Percentiles rank a stretch among this genome's conserved stretches.
phyloP scores from a whole-genome alignment of 2,329 filamentous ascomycete genomes.

The Phoma herbarum region DNA sequence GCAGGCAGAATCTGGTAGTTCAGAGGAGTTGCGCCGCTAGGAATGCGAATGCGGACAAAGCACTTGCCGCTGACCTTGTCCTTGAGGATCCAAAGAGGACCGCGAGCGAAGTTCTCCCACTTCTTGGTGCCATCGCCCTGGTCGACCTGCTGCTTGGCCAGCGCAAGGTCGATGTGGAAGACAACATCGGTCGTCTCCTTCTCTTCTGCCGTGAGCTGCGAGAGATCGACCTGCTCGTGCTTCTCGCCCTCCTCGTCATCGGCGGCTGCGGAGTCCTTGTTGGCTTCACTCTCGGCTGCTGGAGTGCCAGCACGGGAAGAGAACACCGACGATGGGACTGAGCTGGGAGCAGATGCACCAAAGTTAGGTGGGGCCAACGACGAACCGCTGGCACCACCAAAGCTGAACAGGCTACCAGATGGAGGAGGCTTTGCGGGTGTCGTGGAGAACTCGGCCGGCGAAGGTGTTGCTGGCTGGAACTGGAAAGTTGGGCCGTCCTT shows the following conservation, averaged over 20 bases:
- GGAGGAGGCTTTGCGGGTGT: conserved; percentile 40
- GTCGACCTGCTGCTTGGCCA: conserved; percentile 42
- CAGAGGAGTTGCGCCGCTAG: conserved; percentile 42
- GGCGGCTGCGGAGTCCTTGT: conserved; percentile 37
- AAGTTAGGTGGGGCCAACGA: conserved; percentile 35
- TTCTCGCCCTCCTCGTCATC: conserved; percentile 44
- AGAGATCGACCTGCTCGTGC: conserved; percentile 42
- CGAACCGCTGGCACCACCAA: conserved; percentile 28
- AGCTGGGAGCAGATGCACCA: conserved; percentile 31
- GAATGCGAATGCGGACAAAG: conserved; percentile 45
- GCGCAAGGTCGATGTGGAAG: conserved; percentile 41
- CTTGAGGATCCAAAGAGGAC: conserved; percentile 49
- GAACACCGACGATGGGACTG: conserved; percentile 40
- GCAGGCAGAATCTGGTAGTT: conserved; percentile 46
- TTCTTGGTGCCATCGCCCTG: conserved; percentile 35
- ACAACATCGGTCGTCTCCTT: conserved; percentile 42
- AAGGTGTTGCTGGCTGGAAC: conserved; percentile 41
- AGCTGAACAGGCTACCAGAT: conserved; percentile 33
- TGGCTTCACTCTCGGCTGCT: conserved; percentile 45
- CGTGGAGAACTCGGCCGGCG: conserved; percentile 37
- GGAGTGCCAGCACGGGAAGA: conserved; percentile 51
- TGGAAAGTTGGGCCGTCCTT: conserved; percentile 34
- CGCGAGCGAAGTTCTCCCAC: conserved; percentile 46
- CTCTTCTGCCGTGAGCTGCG: conserved; percentile 46
- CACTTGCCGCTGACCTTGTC: conserved; percentile 46